Evolutionary conservation across 306 rosid genomes (phyloP), one percentile per base, ranked within the genome.

Genomic region (Cicer cuneatum): DNA sequence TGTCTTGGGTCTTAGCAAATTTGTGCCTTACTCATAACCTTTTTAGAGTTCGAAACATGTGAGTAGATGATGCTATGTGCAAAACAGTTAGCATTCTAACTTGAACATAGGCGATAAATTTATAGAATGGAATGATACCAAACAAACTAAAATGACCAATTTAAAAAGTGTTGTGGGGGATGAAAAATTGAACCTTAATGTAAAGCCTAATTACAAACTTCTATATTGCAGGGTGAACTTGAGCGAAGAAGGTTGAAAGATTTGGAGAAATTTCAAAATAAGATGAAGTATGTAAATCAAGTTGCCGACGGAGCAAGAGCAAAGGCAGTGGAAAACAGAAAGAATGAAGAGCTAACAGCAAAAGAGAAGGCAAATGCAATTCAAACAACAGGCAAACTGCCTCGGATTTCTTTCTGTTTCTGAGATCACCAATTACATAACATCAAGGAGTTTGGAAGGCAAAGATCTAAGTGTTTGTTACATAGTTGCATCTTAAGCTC

Each of bases 321-420:
- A 13, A 69, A 85, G 71, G 97, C 90, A 54, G 85, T 65, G 5
- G 78, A 47, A 46, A 76, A 51, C 65, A 68, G 64, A 45, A 89
- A 15, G 43, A 81, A 63, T 0, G 93, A 90, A 35, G 84, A 77
- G 72, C 21, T 48, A 9, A 87, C 85, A 76, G 86, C 79, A 21
- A 83, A 39, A 42, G 86, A 83, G 46, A 95, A 84, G 86, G 90
- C 96, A 48, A 64, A 84, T 57, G 59, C 2, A 81, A 66, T 90
- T 37, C 83, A 89, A 84, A 76, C 57, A 81, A 88, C 90, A 67
- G 96, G 96, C 61, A 79, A 81, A 71, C 33, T 74, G 41, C 92
- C 93, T 53, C 62, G 40, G 10, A 61, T 70, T 61, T 87, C 82
- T 53, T 81, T 38, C 83, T 94, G 96, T 88, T 83, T 83, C 83